Percentiles rank a stretch among this genome's conserved stretches.
Evolutionary conservation across 169 alveolate species (phyloP).

Genomic region (Pseudocohnilembus persalinus): DNA sequence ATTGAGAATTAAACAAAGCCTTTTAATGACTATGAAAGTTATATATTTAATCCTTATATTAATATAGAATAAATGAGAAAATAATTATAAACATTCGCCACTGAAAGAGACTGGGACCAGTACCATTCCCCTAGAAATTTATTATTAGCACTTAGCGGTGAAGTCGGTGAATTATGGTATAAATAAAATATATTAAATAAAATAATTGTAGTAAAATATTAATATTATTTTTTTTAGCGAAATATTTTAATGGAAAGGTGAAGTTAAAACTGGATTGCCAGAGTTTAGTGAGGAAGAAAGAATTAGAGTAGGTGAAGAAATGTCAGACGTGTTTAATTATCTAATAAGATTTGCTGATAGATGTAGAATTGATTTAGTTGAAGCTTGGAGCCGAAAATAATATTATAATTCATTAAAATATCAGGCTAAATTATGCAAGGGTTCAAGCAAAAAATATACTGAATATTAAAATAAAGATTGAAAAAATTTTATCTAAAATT

Average conservation of each 20-base stretch:
- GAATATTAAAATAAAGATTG: not conserved
- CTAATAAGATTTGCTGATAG: constrained; percentile 33
- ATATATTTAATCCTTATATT: not conserved
- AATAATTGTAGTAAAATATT: too few species aligned
- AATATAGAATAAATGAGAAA: not conserved
- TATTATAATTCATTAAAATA: constrained; percentile 29
- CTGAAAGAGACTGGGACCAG: constrained; percentile 42
- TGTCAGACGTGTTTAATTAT: constrained; percentile 27
- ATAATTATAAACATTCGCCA: not conserved
- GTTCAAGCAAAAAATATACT: constrained; percentile 10
- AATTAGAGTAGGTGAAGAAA: constrained; percentile 41
- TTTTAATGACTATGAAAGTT: not conserved
- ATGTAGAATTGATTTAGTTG: constrained; percentile 32
- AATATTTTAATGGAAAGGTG: constrained; percentile 29
- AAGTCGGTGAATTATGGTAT: constrained; percentile 34
- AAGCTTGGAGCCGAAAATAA: constrained; percentile 22
- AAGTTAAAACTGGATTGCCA: constrained; percentile 29
- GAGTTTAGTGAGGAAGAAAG: constrained; percentile 22
- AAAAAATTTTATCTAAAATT: too few species aligned
- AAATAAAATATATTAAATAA: too few species aligned
- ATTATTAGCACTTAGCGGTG: constrained; percentile 36
- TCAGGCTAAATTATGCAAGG: constrained; percentile 28
- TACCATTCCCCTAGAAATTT: constrained; percentile 48
- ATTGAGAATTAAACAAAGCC: not conserved
- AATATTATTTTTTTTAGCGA: constrained; percentile 13